A percentile compares a stretch with the other conserved stretches of the same genome.
Conservation (phyloP, 768 basidiomycete genomes). For the Tylopilus intermedius region DNA sequence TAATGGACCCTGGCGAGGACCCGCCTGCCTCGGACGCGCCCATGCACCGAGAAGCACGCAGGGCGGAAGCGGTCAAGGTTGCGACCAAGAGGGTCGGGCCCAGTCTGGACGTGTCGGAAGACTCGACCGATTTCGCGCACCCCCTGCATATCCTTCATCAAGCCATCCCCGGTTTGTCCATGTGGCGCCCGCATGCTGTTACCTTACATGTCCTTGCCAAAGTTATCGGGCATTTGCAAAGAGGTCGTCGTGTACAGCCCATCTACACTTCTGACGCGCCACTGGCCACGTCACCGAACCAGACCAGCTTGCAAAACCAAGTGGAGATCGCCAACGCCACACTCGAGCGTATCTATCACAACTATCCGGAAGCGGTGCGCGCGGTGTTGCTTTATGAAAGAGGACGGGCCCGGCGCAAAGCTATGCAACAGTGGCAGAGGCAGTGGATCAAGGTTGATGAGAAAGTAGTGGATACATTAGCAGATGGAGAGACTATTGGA, state of each 20-base stretch:
- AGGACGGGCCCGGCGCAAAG: slow-evolving; percentile 24
- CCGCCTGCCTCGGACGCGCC: slow-evolving; percentile 28
- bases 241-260: slow-evolving; percentile 47
- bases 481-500: slow-evolving; percentile 10
- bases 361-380: slow-evolving; percentile 46
- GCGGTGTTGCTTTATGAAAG: slow-evolving; percentile 33
- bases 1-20: slow-evolving; percentile 20
- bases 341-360: slow-evolving; percentile 42
- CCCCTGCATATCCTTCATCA: slow-evolving; percentile 57
- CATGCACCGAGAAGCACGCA: slow-evolving; percentile 24
- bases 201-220: slow-evolving; percentile 45
- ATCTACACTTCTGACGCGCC: slow-evolving; percentile 25
- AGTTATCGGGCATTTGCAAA: slow-evolving; percentile 44
- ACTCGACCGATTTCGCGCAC: slow-evolving; percentile 48
- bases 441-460: slow-evolving; percentile 19
- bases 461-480: slow-evolving; percentile 23
- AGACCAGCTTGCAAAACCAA: slow-evolving; percentile 20
- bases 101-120: slow-evolving; percentile 10
- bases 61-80: slow-evolving; percentile 21
- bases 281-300: slow-evolving; percentile 14
- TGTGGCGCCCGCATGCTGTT: slow-evolving; percentile 58
- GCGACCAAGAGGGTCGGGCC: slow-evolving; percentile 14
- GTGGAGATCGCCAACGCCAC: slow-evolving; percentile 35
- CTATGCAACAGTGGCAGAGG: slow-evolving; percentile 10
- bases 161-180: slow-evolving; percentile 58